Percentiles rank a stretch among this genome's conserved stretches.
These are phyloP conservation scores for Phytophthora capsici DNA, from an alignment of 352 stramenopile species.

Conservation along the genomic window DNA sequence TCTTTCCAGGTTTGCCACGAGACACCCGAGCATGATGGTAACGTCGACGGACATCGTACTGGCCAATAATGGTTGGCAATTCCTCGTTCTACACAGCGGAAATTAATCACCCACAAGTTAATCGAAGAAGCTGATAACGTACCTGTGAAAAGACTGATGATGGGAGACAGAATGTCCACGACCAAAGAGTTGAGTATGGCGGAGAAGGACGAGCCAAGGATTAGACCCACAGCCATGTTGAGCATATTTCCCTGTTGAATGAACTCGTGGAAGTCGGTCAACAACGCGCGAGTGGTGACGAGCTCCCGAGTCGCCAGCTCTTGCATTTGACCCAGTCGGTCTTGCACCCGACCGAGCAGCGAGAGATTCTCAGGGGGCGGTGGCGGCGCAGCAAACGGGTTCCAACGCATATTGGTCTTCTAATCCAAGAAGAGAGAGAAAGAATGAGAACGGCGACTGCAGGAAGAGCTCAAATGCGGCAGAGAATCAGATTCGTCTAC, in stretches of 20 bases:
- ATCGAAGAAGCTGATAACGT: background rate
- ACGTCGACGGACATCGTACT: conserved; percentile 50
- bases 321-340: background rate
- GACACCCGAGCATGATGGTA: conserved; percentile 42
- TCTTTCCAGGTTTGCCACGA: conserved; percentile 73
- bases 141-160: conserved; percentile 78
- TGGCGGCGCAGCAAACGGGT: conserved; percentile 26
- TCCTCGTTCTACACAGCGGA: conserved; percentile 47
- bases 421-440: no score
- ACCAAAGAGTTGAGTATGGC: conserved; percentile 80
- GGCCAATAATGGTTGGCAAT: conserved; percentile 71
- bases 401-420: conserved; percentile 21
- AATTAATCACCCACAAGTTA: background rate
- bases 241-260: conserved; percentile 82
- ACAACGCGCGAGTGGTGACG: conserved; percentile 9
- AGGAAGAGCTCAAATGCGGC: no score
- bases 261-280: conserved; percentile 71
- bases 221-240: conserved; percentile 72
- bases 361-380: conserved; percentile 32
- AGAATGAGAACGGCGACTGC: background rate
- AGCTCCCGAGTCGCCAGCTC: no score
- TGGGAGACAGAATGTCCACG: conserved; percentile 64
- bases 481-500: no score
- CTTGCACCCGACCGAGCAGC: conserved; percentile 33
- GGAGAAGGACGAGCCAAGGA: conserved; percentile 70